Evolutionary conservation across 805 yeast genomes (phyloP).

Genomic region (Candida qinlingensis): DNA sequence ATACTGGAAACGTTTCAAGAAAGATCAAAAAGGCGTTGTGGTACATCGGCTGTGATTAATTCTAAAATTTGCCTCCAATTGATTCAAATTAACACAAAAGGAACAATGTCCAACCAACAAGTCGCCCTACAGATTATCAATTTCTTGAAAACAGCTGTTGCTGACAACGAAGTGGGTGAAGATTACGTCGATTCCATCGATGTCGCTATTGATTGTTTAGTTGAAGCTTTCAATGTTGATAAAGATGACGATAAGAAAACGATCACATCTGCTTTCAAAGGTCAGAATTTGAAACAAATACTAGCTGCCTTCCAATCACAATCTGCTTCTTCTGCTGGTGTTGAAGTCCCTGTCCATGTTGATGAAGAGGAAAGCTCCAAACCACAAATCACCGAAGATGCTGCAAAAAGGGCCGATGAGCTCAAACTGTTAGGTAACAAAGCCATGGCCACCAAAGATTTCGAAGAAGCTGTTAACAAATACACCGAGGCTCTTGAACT

Average conservation of each 20-base stretch:
- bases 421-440: conserved; percentile 85
- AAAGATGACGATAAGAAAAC: conserved; percentile 37
- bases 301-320: conserved; percentile 25
- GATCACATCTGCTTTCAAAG: conserved; percentile 34
- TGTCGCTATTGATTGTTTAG: conserved; percentile 88
- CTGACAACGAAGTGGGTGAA: conserved; percentile 58
- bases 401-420: conserved; percentile 71
- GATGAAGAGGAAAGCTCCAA: conserved; percentile 29
- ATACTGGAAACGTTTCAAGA: not conserved
- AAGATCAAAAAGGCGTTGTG: not conserved
- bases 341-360: conserved; percentile 38
- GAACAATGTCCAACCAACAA: conserved; percentile 42
- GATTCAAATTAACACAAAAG: too few species aligned
- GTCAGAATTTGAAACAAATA: conserved; percentile 43
- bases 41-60: not conserved
- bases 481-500: conserved; percentile 77
- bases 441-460: conserved; percentile 76
- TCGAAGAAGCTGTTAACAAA: conserved; percentile 61
- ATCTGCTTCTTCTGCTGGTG: conserved; percentile 21
- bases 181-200: conserved; percentile 87
- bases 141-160: conserved; percentile 56
- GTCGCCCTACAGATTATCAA: conserved; percentile 70
- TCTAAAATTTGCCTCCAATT: too few species aligned
- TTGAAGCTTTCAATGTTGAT: conserved; percentile 75
- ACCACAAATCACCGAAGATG: conserved; percentile 40